These are phyloP conservation scores for Pseudophaeomoniella oleicola DNA, from an alignment of 2,329 filamentous ascomycete genomes.

Conservation along the genomic window DNA sequence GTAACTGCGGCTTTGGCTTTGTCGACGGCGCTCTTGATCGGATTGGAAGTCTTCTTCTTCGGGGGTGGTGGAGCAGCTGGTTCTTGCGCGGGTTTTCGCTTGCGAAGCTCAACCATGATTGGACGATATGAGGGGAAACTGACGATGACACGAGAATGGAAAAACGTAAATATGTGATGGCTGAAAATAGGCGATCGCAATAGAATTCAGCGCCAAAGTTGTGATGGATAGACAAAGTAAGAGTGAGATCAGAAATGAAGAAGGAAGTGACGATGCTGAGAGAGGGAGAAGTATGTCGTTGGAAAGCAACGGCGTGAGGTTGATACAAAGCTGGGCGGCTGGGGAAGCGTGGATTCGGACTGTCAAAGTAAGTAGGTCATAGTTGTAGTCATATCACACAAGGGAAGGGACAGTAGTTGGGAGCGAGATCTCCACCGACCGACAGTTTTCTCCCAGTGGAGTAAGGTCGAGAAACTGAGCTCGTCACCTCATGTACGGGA, in stretches of 20 bases:
- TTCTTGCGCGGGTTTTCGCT: constrained; percentile 40
- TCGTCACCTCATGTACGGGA: too few relatives aligned
- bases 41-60: constrained; percentile 31
- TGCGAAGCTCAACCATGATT: constrained; percentile 42
- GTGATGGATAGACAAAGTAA: background rate
- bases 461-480: too few relatives aligned
- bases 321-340: background rate
- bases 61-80: constrained; percentile 32
- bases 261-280: background rate
- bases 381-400: too few relatives aligned
- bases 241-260: background rate
- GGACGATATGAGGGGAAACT: background rate
- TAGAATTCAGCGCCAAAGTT: background rate
- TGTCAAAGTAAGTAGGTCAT: too few relatives aligned
- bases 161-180: background rate
- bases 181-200: background rate
- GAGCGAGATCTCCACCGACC: too few relatives aligned
- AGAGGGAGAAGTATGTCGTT: background rate
- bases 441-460: too few relatives aligned
- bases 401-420: too few relatives aligned
- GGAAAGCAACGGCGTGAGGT: background rate
- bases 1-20: constrained; percentile 15
- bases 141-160: background rate
- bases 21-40: constrained; percentile 17
- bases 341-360: too few relatives aligned